Evolutionary conservation across 225 moss, liverwort and hornwort genomes (phyloP).

Genomic region (Physcomitrium patens): DNA sequence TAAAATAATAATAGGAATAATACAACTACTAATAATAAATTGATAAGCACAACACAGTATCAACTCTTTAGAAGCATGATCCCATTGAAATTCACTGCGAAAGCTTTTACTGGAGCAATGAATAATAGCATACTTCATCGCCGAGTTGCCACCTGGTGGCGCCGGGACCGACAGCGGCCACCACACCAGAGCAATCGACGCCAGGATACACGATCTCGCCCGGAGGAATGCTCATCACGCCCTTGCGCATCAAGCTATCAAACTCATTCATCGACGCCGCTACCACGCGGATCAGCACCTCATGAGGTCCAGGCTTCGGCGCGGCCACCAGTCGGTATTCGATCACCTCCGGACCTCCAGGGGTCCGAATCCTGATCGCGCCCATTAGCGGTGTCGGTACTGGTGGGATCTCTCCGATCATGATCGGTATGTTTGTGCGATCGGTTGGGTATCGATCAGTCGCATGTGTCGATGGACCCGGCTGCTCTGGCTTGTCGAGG

Average conservation of each 20-base stretch:
- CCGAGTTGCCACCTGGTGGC: slow-evolving; percentile 44
- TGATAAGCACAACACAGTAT: too few species aligned
- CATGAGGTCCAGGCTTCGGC: neutral
- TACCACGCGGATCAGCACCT: slow-evolving; percentile 38
- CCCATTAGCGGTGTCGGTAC: slow-evolving; percentile 32
- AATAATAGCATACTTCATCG: slow-evolving; percentile 37
- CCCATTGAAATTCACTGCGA: neutral
- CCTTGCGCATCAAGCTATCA: slow-evolving; percentile 44
- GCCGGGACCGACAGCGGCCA: slow-evolving; percentile 32
- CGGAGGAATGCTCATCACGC: neutral
- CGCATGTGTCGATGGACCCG: slow-evolving; percentile 1
- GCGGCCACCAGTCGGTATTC: slow-evolving; percentile 21
- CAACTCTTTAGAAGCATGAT: neutral
- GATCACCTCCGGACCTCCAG: slow-evolving; percentile 51
- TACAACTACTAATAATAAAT: neutral
- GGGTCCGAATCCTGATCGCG: slow-evolving; percentile 43
- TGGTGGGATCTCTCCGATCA: neutral
- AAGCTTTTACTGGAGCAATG: neutral
- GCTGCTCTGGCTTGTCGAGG: slow-evolving; percentile 7
- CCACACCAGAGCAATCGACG: slow-evolving; percentile 41
- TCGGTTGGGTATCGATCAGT: neutral
- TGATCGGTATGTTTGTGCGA: neutral
- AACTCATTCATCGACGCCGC: slow-evolving; percentile 42
- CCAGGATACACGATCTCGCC: slow-evolving; percentile 38
- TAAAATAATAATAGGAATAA: neutral